phyloP scores from a whole-genome alignment of 768 basidiomycete species.

The Tricholoma furcatifolium region DNA sequence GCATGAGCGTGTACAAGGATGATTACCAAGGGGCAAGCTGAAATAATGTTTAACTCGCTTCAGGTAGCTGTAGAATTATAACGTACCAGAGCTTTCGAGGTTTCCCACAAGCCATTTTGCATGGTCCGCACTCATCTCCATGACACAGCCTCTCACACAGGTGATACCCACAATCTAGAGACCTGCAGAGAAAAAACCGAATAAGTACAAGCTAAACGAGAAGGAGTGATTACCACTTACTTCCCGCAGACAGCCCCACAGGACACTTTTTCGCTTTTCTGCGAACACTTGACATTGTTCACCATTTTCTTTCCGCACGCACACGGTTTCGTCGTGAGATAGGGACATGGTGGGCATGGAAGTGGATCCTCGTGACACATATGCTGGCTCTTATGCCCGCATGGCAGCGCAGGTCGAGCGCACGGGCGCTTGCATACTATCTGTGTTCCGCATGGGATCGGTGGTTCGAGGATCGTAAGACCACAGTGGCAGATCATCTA shows the following conservation, averaged over 20 bases:
- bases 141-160: conserved; percentile 85
- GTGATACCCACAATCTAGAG: conserved; percentile 86
- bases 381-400: conserved; percentile 83
- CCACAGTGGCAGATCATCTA: conserved; percentile 83
- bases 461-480: conserved; percentile 84
- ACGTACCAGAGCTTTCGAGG: conserved; percentile 75
- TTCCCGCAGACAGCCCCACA: conserved; percentile 85
- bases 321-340: conserved; percentile 75
- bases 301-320: conserved; percentile 87
- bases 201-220: neutral
- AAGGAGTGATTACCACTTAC: conserved; percentile 34
- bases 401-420: conserved; percentile 59
- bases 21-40: conserved; percentile 60
- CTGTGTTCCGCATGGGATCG: conserved; percentile 81
- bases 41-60: neutral
- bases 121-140: conserved; percentile 74
- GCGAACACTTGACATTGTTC: conserved; percentile 80
- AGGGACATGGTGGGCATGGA: conserved; percentile 85
- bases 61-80: neutral
- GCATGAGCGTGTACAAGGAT: conserved; percentile 76
- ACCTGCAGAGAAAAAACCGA: conserved; percentile 29
- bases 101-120: conserved; percentile 81
- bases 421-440: conserved; percentile 84
- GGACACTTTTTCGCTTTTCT: conserved; percentile 70
- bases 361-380: conserved; percentile 73